Base-by-base conservation (phyloP, 176 grass and related monocot species). In the Neostapfia colusana region DNA sequence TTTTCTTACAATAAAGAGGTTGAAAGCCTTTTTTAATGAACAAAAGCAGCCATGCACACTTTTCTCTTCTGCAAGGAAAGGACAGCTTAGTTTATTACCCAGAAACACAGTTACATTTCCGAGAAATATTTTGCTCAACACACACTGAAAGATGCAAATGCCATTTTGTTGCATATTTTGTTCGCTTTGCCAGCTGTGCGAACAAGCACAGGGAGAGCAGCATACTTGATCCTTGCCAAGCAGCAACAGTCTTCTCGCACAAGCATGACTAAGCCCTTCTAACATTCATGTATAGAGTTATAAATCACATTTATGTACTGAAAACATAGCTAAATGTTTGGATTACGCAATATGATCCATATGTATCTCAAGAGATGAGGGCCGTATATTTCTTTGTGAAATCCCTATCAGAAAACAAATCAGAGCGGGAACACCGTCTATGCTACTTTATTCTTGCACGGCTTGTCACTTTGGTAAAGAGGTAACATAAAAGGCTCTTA, bases 401-500 rank as follows among this genome's bases (percentile, higher is more conserved):
- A 28, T 55, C n/a, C 20, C 23, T 23, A 38, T 66, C 49, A 27
- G 8, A 55, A 63, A 84, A 28, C 6, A 43, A 71, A 14, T 48
- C 25, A 54, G 17, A 70, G 50, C 16, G 26, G 16, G 15, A 76
- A 64, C 50, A 42, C 31, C 39, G 35, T 16, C 8, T 17, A 38
- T 78, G 34, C 36, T 27, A 20, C 37, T 46, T 65, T 79, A 57
- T 84, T 79, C 67, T 26, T 20, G 34, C 23, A 73, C 61, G 40
- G 53, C 61, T 67, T 67, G 15, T 45, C 17, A 68, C 21, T 23
- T 27, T 50, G n/a, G 28, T 2, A 78, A 72, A 66, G 20, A 4
- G 26, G 36, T 21, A 26, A 58, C 36, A 53, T 17, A 51, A 54
- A 16, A 71, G 23, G 6, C 49, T 61, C 40, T 73, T 24, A 16